Evolutionary conservation across 179 eudicot species (phyloP).

Genomic region (Beta macrorhiza): DNA sequence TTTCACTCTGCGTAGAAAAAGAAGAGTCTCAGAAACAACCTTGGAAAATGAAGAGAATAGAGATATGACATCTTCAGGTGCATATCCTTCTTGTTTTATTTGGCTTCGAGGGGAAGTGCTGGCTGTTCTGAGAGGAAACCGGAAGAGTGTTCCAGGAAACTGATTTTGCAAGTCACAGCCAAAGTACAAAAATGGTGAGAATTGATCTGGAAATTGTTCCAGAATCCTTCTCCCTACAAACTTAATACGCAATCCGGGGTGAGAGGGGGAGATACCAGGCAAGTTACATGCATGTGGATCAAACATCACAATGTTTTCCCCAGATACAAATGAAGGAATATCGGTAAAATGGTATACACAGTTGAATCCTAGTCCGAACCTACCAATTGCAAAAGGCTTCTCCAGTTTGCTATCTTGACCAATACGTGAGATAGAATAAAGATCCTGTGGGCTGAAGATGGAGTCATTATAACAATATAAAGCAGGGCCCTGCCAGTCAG

Average conservation of each 20-base stretch:
- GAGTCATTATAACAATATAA: conserved; percentile 96
- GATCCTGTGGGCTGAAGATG: conserved; percentile 88
- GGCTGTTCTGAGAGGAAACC: conserved; percentile 89
- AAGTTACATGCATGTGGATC: conserved; percentile 98
- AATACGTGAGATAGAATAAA: conserved; percentile 95
- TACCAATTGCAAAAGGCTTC: conserved; percentile 97
- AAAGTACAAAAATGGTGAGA: conserved; percentile 90
- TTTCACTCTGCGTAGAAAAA: conserved; percentile 85
- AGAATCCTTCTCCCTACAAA: conserved; percentile 78
- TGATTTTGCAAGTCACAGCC: conserved; percentile 91
- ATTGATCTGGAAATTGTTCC: conserved; percentile 99
- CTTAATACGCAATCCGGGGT: conserved; percentile 95
- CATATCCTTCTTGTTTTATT: conserved; percentile 84
- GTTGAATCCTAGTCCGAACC: conserved; percentile 99
- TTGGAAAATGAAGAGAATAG: conserved; percentile 90
- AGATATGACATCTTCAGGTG: conserved; percentile 84
- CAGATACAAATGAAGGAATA: conserved; percentile 93
- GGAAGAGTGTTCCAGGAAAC: conserved; percentile 99
- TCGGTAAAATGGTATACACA: conserved; percentile 98
- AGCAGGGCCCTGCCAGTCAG: conserved; percentile 99
- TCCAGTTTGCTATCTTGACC: conserved; percentile 99
- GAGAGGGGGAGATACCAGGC: conserved; percentile 98
- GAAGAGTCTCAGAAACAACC: conserved; percentile 86
- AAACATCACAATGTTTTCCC: conserved; percentile 98
- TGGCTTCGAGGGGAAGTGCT: conserved; percentile 86